Conservation (phyloP, 2,329 filamentous ascomycete genomes). For the Diaporthe helianthi region DNA sequence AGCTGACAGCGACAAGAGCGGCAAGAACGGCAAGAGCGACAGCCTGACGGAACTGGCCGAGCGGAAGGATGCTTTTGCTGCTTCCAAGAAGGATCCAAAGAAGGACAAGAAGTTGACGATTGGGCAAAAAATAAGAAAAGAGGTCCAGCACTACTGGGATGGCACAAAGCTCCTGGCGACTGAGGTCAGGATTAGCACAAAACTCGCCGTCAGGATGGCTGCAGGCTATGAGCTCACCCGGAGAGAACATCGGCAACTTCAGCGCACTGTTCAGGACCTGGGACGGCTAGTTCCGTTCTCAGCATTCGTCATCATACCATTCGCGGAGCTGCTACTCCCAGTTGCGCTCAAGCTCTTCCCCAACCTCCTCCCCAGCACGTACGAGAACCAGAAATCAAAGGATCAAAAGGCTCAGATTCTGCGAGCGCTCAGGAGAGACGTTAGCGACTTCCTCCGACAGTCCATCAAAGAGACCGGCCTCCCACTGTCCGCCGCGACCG, state of each 20-base stretch:
- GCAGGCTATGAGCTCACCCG: constrained; percentile 95
- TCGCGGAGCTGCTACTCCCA: constrained; percentile 91
- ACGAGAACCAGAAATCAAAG: constrained; percentile 89
- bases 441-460: constrained; percentile 86
- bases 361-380: constrained; percentile 96
- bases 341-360: constrained; percentile 94
- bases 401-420: constrained; percentile 86
- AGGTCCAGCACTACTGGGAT: constrained; percentile 95
- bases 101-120: constrained; percentile 88
- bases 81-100: constrained; percentile 65
- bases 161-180: constrained; percentile 93
- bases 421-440: constrained; percentile 88
- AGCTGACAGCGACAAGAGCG: constrained; percentile 43
- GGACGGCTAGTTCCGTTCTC: constrained; percentile 94
- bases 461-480: constrained; percentile 94
- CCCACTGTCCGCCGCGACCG: constrained; percentile 81
- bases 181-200: constrained; percentile 91
- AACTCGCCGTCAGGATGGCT: constrained; percentile 94
- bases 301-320: constrained; percentile 95
- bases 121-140: constrained; percentile 93
- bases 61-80: constrained; percentile 66
- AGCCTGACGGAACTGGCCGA: constrained; percentile 67
- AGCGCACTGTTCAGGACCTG: constrained; percentile 92
- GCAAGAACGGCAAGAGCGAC: constrained; percentile 47
- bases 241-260: constrained; percentile 90